Evolutionary conservation across 257 asterid genomes (phyloP).

Genomic region (Apocynum venetum): DNA sequence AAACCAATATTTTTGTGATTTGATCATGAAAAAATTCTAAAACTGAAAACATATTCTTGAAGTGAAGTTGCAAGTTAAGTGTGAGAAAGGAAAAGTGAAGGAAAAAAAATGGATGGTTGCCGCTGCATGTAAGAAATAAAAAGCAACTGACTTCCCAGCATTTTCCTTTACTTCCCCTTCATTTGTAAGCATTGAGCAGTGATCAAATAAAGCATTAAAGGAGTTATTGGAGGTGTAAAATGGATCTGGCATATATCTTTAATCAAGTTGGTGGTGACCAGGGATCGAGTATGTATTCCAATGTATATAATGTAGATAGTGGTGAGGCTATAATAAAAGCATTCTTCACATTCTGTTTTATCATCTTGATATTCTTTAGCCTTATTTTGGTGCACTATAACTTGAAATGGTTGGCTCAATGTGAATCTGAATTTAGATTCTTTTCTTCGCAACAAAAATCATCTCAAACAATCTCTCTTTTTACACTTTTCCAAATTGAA

Average conservation of each 20-base stretch:
- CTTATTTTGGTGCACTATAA: not conserved
- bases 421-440: not conserved
- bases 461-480: too few relatives aligned
- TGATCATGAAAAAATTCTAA: not conserved
- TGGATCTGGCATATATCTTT: not conserved
- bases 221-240: not conserved
- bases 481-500: too few relatives aligned
- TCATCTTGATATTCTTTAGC: not conserved
- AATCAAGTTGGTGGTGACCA: not conserved
- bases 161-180: not conserved
- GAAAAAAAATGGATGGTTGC: not conserved
- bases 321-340: not conserved
- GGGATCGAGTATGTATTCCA: not conserved
- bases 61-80: not conserved
- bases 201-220: not conserved
- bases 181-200: not conserved
- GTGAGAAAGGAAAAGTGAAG: not conserved
- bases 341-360: not conserved
- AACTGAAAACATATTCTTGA: not conserved
- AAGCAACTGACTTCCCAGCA: not conserved
- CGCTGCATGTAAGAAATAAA: not conserved
- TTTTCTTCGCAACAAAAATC: not conserved
- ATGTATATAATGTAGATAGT: not conserved
- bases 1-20: not conserved
- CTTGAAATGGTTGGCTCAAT: not conserved